phyloP scores from a whole-genome alignment of 306 rosid genomes.

The Myrica gale region DNA sequence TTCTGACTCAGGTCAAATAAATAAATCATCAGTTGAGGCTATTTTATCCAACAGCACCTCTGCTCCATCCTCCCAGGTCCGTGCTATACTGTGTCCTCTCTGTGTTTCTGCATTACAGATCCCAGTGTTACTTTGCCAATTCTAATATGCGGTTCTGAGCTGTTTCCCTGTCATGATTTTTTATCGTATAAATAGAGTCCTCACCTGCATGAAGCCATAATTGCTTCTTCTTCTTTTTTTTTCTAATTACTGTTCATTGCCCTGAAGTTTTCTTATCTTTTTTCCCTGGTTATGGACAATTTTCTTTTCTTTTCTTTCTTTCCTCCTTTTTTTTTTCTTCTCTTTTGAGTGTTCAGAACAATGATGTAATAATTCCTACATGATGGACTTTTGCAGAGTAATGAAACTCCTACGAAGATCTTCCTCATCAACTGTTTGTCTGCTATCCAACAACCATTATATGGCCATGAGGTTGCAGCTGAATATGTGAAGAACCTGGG shows the following conservation, averaged over 20 bases:
- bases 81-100: constrained; percentile 9
- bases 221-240: neutral
- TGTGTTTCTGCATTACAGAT: constrained; percentile 19
- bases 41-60: constrained; percentile 59
- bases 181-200: neutral
- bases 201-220: neutral
- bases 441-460: constrained; percentile 81
- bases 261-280: neutral
- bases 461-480: constrained; percentile 69
- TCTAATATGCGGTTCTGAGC: neutral
- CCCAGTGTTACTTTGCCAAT: constrained; percentile 4
- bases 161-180: constrained; percentile 8
- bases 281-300: neutral
- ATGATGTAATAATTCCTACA: neutral
- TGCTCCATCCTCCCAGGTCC: constrained; percentile 43
- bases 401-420: constrained; percentile 85
- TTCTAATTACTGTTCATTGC: neutral
- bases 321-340: neutral
- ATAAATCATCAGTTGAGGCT: constrained; percentile 82
- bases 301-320: neutral
- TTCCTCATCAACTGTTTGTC: constrained; percentile 88
- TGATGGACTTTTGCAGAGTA: constrained; percentile 55
- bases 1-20: constrained; percentile 56
- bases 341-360: neutral
- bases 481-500: constrained; percentile 79